Base-by-base conservation (phyloP, 2,329 filamentous ascomycete species). In the Trichoderma sp. region DNA sequence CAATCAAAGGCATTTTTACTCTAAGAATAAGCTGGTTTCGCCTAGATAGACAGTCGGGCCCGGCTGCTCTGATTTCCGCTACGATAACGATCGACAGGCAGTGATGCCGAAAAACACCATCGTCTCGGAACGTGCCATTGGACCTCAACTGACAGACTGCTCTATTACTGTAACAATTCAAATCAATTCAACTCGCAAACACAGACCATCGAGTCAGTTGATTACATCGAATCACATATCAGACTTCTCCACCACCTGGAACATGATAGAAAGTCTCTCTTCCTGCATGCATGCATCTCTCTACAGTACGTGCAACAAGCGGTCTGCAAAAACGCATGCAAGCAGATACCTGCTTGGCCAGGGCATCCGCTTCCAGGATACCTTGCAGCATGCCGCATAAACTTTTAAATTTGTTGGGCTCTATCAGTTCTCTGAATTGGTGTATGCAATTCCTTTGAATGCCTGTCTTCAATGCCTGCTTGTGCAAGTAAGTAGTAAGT, bases 331-430 rank as follows among this genome's bases (percentile, higher is more conserved):
- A 43, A 4, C 19, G 7, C 40, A 43, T 43, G 40, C 40, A n/a
- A n/a, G 40, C 40, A 43, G 16, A 66, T 35, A 49, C 47, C 21
- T 11, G 29, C 47, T 29, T 11, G 29, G 5, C 49, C 27, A 35
- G n/a, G 52, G 35, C 63, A 55, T 56, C 53, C 55, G 29, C 29
- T 57, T 33, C 29, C 6, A 29, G 55, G 55, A 31, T 57, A 57
- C 61, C 61, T 29, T 64, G 61, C 61, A n/a, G 61, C 61, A 55
- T 63, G 49, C 31, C 33, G 19, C 16, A 43, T n/a, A 43, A 43
- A n/a, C 40, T 37, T 27, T 21, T 66, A 27, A 27, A 27, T 49
- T 56, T 66, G 63, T 66, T 66, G 63, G 63, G 63, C 63, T 66
- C 63, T 35, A 33, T 53, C 58, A 7, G 16, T 14, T 37, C 31